Evolutionary conservation across 352 stramenopile genomes (phyloP).

Genomic region (Pythium rishiriense): DNA sequence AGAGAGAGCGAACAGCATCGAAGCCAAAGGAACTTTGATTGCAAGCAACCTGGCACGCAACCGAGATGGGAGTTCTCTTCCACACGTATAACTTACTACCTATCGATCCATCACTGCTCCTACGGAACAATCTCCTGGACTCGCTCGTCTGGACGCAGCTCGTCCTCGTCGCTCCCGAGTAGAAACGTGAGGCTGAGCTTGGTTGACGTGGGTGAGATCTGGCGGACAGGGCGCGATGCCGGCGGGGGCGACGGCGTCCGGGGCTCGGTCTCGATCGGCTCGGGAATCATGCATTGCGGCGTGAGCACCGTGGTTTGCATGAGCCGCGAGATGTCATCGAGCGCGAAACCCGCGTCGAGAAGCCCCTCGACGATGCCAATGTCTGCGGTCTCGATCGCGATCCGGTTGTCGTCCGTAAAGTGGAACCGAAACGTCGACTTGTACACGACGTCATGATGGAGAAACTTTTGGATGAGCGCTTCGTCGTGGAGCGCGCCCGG

Average conservation of each 20-base stretch:
- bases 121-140: constrained; percentile 15
- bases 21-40: not conserved
- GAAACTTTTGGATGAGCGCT: constrained; percentile 18
- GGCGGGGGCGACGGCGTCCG: constrained; percentile 9
- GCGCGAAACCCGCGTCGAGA: constrained; percentile 9
- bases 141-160: constrained; percentile 18
- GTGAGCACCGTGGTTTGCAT: constrained; percentile 24
- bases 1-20: not conserved
- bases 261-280: not conserved
- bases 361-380: constrained; percentile 25
- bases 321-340: constrained; percentile 22
- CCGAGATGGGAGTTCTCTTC: not conserved
- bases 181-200: constrained; percentile 26
- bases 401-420: constrained; percentile 21
- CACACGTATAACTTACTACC: not conserved
- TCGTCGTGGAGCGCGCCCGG: constrained; percentile 21
- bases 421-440: constrained; percentile 24
- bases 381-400: constrained; percentile 21
- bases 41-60: too few species aligned
- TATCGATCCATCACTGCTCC: not conserved
- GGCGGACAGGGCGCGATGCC: not conserved
- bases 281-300: constrained; percentile 20
- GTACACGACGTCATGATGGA: constrained; percentile 22
- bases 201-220: not conserved
- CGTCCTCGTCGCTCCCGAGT: constrained; percentile 10